Evolutionary conservation across 352 stramenopile species (phyloP).

Genomic region (Phytophthora syringae): DNA sequence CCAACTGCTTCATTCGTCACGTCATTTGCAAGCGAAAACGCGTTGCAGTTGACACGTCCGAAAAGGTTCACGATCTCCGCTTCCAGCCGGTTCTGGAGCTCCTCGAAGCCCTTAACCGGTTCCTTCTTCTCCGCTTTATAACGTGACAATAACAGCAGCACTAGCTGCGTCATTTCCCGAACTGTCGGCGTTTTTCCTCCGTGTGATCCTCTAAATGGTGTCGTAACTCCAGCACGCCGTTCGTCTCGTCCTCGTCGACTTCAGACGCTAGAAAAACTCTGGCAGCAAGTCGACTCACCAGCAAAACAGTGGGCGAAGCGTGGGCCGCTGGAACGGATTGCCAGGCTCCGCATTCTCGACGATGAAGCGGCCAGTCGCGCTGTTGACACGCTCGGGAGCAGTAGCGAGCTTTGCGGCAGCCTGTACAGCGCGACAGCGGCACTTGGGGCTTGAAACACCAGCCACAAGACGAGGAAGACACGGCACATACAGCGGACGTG

Average conservation of each 20-base stretch:
- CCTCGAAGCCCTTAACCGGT: constrained; percentile 23
- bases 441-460: constrained; percentile 49
- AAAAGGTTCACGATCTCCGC: constrained; percentile 59
- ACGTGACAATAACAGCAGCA: constrained; percentile 56
- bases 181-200: constrained; percentile 43
- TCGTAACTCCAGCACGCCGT: constrained; percentile 42
- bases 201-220: constrained; percentile 59
- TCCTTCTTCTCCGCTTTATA: constrained; percentile 43
- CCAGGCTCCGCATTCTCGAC: constrained; percentile 60
- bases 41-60: constrained; percentile 81
- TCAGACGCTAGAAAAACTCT: constrained; percentile 38
- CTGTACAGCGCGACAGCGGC: constrained; percentile 51
- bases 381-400: constrained; percentile 75
- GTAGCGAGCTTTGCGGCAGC: constrained; percentile 67
- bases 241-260: constrained; percentile 9
- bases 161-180: constrained; percentile 68
- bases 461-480: constrained; percentile 52
- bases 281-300: constrained; percentile 53
- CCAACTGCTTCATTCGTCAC: constrained; percentile 52
- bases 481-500: constrained; percentile 32
- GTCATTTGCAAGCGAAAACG: constrained; percentile 70
- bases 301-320: constrained; percentile 56
- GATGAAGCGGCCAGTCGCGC: constrained; percentile 60
- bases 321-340: constrained; percentile 30
- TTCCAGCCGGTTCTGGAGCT: constrained; percentile 39